These are phyloP conservation scores for Hymenoscyphus albidus DNA, from an alignment of 2,329 filamentous ascomycete species.

Conservation along the genomic window DNA sequence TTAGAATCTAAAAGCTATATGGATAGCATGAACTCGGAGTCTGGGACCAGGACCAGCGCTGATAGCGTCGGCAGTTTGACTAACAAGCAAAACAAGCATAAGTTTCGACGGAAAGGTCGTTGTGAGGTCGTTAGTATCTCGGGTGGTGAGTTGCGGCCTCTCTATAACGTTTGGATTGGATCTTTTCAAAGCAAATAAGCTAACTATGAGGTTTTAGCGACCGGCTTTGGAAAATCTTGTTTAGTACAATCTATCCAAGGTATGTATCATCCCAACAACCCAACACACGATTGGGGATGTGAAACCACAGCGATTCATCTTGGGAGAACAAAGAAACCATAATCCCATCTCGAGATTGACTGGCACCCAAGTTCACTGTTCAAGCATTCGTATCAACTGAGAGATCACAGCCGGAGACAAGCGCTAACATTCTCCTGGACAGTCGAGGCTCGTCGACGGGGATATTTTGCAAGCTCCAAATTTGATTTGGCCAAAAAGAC, in stretches of 20 bases:
- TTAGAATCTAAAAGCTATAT: constrained; percentile 23
- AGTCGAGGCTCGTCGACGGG: constrained; percentile 55
- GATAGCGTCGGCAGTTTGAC: constrained; percentile 32
- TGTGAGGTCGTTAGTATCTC: constrained; percentile 61
- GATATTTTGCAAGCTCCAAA: constrained; percentile 63
- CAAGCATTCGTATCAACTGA: background rate
- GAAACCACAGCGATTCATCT: background rate
- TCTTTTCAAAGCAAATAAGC: background rate
- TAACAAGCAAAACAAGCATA: constrained; percentile 35
- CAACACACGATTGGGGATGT: background rate
- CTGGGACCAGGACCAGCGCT: constrained; percentile 19
- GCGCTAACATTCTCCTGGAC: background rate
- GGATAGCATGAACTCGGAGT: constrained; percentile 21
- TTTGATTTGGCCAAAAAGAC: constrained; percentile 59
- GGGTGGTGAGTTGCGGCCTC: constrained; percentile 39
- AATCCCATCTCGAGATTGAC: background rate
- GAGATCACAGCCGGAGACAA: background rate
- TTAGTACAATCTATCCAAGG: constrained; percentile 58
- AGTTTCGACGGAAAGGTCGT: constrained; percentile 58
- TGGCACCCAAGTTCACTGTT: background rate
- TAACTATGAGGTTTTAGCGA: constrained; percentile 25
- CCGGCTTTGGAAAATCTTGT: constrained; percentile 62
- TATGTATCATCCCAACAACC: background rate
- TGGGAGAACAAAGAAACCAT: background rate
- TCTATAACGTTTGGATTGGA: background rate